phyloP scores from a whole-genome alignment of 2,329 filamentous ascomycete genomes.

The Aulographum hederae region DNA sequence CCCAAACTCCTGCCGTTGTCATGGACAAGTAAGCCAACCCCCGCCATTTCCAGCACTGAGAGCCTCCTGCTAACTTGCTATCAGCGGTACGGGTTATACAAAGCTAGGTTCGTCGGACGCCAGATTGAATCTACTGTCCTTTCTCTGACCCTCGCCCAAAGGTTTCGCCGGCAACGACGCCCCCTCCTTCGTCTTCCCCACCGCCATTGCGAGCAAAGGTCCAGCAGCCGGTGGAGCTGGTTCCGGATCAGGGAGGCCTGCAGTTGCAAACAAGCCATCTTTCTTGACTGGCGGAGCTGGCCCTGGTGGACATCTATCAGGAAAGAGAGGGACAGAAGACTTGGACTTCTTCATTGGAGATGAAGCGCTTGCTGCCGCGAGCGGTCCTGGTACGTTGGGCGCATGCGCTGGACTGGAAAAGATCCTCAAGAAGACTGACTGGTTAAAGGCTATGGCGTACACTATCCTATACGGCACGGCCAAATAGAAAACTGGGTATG shows the following conservation, averaged over 20 bases:
- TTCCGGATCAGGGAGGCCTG: constrained; percentile 71
- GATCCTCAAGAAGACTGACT: constrained; percentile 14
- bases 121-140: constrained; percentile 1
- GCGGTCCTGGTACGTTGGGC: constrained; percentile 50
- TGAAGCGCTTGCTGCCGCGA: constrained; percentile 70
- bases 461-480: constrained; percentile 94
- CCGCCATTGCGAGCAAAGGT: constrained; percentile 90
- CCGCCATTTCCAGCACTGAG: constrained; percentile 12
- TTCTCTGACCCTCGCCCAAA: constrained; percentile 25
- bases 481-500: constrained; percentile 97
- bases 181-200: constrained; percentile 97
- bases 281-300: constrained; percentile 87
- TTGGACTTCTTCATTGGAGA: constrained; percentile 98
- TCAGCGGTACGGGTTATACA: constrained; percentile 95
- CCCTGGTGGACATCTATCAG: constrained; percentile 61
- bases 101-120: constrained; percentile 61
- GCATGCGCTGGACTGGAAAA: background rate
- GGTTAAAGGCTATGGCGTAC: constrained; percentile 90
- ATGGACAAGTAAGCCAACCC: constrained; percentile 91
- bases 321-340: constrained; percentile 91
- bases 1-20: constrained; percentile 99
- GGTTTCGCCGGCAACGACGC: constrained; percentile 99
- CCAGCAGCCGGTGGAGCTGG: constrained; percentile 52
- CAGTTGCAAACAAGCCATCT: constrained; percentile 85
- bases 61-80: constrained; percentile 20